Evolutionary conservation across 495 filamentous ascomycete genomes (phyloP).

Genomic region (Aspergillus coremiiformis): DNA sequence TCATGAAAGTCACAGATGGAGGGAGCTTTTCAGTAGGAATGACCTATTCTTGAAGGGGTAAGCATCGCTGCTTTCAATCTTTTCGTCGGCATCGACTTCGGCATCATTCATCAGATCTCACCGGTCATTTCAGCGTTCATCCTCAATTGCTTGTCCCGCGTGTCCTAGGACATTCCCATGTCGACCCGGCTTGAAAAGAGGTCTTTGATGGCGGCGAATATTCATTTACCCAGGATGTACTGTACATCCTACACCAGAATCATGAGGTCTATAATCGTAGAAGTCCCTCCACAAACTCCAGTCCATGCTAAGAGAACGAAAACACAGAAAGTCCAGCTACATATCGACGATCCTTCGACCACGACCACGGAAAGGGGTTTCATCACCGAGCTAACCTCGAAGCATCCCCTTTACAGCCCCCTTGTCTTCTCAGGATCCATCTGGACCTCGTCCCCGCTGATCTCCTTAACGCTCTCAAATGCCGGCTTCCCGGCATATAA

Average conservation of each 20-base stretch:
- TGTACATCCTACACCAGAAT: background rate
- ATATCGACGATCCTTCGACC: background rate
- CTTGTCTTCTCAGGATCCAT: slow-evolving; percentile 47
- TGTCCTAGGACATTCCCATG: no score
- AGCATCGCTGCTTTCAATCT: no score
- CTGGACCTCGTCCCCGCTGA: slow-evolving; percentile 40
- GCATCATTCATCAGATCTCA: no score
- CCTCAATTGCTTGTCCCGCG: no score
- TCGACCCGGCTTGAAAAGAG: no score
- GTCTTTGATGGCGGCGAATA: background rate
- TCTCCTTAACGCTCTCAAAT: slow-evolving; percentile 48
- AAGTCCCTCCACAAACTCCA: slow-evolving; percentile 12
- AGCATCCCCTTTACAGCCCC: slow-evolving; percentile 24
- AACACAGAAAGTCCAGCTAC: slow-evolving; percentile 1
- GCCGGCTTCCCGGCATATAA: slow-evolving; percentile 75
- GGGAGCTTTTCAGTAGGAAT: no score
- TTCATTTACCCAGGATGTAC: background rate
- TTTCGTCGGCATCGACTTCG: no score
- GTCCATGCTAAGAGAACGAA: slow-evolving; percentile 13
- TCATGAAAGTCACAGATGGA: no score
- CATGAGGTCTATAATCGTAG: slow-evolving; percentile 5
- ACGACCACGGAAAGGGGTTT: no score
- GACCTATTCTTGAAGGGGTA: no score
- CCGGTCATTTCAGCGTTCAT: no score
- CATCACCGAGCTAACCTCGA: background rate